phyloP scores from a whole-genome alignment of 768 basidiomycete genomes.

The Strobilomyces echinocephalus region DNA sequence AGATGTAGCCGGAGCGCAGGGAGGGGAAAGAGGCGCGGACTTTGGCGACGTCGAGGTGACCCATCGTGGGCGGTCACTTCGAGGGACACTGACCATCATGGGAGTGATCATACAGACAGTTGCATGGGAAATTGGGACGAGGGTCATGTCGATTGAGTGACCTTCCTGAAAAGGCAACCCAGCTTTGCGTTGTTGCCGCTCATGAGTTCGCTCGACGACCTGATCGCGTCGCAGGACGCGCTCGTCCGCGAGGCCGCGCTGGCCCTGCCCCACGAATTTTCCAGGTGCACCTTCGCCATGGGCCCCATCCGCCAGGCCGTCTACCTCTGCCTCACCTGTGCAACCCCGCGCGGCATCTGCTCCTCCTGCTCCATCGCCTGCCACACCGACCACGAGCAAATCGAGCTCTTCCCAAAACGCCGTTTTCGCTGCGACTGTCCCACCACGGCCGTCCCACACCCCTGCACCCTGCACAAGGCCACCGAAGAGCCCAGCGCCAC shows the following conservation, averaged over 20 bases:
- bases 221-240: constrained; percentile 26
- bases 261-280: constrained; percentile 58
- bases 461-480: constrained; percentile 58
- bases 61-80: constrained; percentile 10
- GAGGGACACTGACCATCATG: too few relatives aligned
- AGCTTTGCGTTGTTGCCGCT: neutral
- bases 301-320: constrained; percentile 71
- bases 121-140: too few relatives aligned
- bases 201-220: constrained; percentile 36
- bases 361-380: constrained; percentile 84
- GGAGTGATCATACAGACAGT: too few relatives aligned
- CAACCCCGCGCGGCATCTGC: constrained; percentile 64
- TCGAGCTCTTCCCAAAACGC: constrained; percentile 85
- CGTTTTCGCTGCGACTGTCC: constrained; percentile 84
- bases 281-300: constrained; percentile 57
- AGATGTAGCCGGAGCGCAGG: constrained; percentile 55
- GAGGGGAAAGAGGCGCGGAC: constrained; percentile 63
- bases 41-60: constrained; percentile 40
- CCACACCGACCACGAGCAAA: constrained; percentile 80
- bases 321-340: constrained; percentile 76
- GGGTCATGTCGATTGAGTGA: too few relatives aligned
- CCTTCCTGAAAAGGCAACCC: neutral
- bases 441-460: constrained; percentile 53
- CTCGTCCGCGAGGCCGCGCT: constrained; percentile 36
- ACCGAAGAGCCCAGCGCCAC: constrained; percentile 49